These are phyloP conservation scores for Daldinia decipiens DNA, from an alignment of 495 filamentous ascomycete species.

Conservation along the genomic window DNA sequence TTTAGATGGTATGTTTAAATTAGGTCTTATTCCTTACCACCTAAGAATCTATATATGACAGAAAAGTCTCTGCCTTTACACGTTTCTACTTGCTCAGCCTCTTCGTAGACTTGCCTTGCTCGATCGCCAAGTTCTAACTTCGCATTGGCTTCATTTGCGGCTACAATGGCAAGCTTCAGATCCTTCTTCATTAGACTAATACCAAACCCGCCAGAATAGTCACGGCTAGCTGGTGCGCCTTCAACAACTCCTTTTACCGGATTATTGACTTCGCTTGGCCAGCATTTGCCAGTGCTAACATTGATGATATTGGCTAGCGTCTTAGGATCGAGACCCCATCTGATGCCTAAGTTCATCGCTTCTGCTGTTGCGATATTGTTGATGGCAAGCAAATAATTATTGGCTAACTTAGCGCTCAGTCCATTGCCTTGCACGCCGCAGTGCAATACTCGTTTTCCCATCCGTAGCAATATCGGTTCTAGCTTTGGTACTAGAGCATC, in stretches of 20 bases:
- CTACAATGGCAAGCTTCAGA: conserved; percentile 74
- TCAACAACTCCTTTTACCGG: conserved; percentile 87
- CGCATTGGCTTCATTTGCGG: conserved; percentile 73
- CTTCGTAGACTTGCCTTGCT: conserved; percentile 75
- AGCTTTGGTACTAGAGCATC: conserved; percentile 66
- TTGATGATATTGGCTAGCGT: conserved; percentile 84
- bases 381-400: conserved; percentile 92
- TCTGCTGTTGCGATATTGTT: conserved; percentile 94
- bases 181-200: conserved; percentile 88
- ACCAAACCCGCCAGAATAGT: conserved; percentile 85
- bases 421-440: conserved; percentile 83
- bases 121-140: conserved; percentile 71
- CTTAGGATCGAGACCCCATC: conserved; percentile 84
- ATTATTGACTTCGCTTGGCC: conserved; percentile 93
- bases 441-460: conserved; percentile 86
- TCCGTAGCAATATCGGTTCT: conserved; percentile 71
- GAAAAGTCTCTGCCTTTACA: conserved; percentile 84
- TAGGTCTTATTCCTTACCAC: conserved; percentile 55
- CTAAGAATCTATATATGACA: conserved; percentile 81
- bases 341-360: conserved; percentile 90
- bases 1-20: conserved; percentile 15
- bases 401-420: conserved; percentile 86
- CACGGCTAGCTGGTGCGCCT: conserved; percentile 74
- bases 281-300: conserved; percentile 85
- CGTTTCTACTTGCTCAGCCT: conserved; percentile 64